These are phyloP conservation scores for Porcisia hertigi DNA, from an alignment of 208 protist species.

Conservation along the genomic window DNA sequence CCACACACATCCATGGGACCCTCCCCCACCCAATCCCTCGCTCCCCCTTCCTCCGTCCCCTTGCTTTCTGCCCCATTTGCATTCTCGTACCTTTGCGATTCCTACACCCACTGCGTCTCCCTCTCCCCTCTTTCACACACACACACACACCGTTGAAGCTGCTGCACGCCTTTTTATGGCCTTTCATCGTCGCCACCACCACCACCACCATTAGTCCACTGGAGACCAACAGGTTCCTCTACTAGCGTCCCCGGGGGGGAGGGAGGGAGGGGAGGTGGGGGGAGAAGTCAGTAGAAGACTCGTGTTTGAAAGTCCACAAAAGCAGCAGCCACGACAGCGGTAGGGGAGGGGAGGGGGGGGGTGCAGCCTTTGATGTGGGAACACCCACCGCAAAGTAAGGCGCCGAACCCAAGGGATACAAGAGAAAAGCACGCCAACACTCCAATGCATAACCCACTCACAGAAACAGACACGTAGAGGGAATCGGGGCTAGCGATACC, in stretches of 20 bases:
- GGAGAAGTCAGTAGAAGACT: too few species aligned
- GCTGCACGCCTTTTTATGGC: neutral
- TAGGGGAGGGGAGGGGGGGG: too few species aligned
- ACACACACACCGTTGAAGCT: neutral
- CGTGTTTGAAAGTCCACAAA: too few species aligned
- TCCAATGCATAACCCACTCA: neutral
- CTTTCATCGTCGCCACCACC: neutral
- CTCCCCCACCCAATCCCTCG: neutral
- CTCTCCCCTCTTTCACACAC: too few species aligned
- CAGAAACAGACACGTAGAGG: slow-evolving; percentile 1
- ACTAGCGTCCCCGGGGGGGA: too few species aligned
- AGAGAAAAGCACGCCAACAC: neutral
- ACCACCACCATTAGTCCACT: neutral
- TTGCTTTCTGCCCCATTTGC: neutral
- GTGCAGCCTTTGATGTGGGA: too few species aligned
- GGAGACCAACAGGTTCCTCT: neutral
- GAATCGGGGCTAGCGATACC: slow-evolving; percentile 11
- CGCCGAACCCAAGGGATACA: too few species aligned
- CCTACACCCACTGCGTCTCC: neutral
- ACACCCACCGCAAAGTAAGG: too few species aligned
- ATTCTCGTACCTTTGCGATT: neutral
- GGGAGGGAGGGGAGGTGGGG: too few species aligned
- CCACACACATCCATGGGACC: neutral
- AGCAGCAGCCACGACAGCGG: too few species aligned
- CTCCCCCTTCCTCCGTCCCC: neutral